These are phyloP conservation scores for Tuctoria greenei DNA, from an alignment of 176 grass and related monocot genomes.

Conservation along the genomic window DNA sequence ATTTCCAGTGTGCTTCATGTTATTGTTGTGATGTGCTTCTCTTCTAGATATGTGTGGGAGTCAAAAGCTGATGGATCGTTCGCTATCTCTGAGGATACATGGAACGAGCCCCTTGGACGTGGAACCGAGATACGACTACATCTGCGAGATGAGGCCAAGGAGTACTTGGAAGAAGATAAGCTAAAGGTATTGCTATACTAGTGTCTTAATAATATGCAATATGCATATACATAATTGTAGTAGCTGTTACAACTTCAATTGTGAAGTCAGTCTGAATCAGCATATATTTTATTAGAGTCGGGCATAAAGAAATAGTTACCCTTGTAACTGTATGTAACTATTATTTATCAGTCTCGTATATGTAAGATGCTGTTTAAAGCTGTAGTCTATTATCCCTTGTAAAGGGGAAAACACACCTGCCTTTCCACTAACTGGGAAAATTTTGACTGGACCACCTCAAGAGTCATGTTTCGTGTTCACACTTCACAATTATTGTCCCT, in stretches of 20 bases:
- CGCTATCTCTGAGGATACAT: constrained; percentile 92
- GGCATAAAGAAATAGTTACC: neutral
- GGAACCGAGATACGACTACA: constrained; percentile 98
- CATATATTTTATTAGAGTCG: neutral
- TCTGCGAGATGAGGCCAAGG: constrained; percentile 88
- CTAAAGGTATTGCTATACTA: constrained; percentile 60
- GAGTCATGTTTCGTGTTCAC: neutral
- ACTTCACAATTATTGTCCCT: neutral
- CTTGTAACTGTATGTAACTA: neutral
- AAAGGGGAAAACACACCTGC: neutral
- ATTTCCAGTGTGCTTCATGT: neutral
- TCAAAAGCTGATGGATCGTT: constrained; percentile 95
- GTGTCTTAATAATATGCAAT: neutral
- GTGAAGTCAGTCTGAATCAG: neutral
- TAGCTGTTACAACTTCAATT: neutral
- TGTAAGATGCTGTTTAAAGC: neutral
- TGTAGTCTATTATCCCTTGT: neutral
- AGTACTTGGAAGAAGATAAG: constrained; percentile 90
- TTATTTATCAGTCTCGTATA: neutral
- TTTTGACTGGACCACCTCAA: neutral
- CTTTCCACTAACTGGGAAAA: constrained; percentile 5
- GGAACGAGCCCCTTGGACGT: constrained; percentile 89
- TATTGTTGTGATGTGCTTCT: constrained; percentile 3
- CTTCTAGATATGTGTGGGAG: constrained; percentile 84
- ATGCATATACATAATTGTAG: constrained; percentile 8